Conservation (phyloP, 1,284 basidiomycete genomes). For the Exobasidium rhododendri region DNA sequence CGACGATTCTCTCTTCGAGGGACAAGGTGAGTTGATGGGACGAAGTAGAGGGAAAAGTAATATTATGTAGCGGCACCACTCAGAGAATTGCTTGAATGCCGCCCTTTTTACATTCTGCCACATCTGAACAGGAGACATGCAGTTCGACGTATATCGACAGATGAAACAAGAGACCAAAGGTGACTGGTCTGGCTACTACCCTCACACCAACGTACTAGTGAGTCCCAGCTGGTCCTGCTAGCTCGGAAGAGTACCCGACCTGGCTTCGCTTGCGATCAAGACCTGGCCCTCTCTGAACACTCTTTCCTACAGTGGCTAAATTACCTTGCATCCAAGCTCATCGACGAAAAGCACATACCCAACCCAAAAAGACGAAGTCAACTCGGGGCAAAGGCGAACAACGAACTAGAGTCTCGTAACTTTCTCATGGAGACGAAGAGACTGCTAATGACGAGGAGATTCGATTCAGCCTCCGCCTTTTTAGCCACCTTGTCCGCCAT, state of each 20-base stretch:
- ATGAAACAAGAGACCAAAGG: constrained; percentile 63
- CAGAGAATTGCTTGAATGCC: constrained; percentile 20
- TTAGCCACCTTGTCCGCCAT: not conserved
- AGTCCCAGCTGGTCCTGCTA: constrained; percentile 47
- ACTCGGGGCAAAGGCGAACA: not conserved
- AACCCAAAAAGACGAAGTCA: not conserved
- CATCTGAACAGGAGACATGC: constrained; percentile 82
- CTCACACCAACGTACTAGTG: constrained; percentile 85
- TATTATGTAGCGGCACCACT: no score
- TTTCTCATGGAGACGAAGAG: not conserved
- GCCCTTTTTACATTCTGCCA: constrained; percentile 66
- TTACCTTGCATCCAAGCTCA: constrained; percentile 69
- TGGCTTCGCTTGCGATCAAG: no score
- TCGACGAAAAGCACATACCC: constrained; percentile 47
- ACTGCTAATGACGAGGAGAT: not conserved
- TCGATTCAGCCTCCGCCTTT: not conserved
- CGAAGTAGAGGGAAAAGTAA: no score
- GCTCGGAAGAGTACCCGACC: no score
- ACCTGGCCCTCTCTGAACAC: no score
- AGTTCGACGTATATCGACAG: constrained; percentile 89
- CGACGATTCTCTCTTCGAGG: constrained; percentile 54
- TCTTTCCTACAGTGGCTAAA: constrained; percentile 79
- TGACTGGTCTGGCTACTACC: constrained; percentile 71
- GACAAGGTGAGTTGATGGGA: constrained; percentile 28
- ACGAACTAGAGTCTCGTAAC: not conserved